Evolutionary conservation across 495 filamentous ascomycete species (phyloP).

Genomic region (Penicillium simplicissimum): DNA sequence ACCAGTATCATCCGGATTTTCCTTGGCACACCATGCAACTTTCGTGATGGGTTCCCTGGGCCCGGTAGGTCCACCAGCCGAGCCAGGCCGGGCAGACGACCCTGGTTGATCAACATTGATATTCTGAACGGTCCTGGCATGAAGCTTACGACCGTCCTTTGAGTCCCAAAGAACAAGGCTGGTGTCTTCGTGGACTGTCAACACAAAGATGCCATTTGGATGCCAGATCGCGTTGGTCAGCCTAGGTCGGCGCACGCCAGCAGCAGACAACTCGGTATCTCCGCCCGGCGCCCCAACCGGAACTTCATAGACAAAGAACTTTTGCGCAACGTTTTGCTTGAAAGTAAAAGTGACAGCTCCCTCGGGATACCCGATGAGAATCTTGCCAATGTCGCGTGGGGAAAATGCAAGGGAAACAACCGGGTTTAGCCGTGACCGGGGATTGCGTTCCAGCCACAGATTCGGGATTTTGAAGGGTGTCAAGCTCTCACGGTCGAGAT

Average conservation of each 20-base stretch:
- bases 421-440: conserved; percentile 55
- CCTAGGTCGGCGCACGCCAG: conserved; percentile 61
- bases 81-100: conserved; percentile 42
- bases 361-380: conserved; percentile 83
- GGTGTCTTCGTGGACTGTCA: conserved; percentile 86
- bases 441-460: conserved; percentile 71
- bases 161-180: conserved; percentile 93
- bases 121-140: conserved; percentile 77
- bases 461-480: conserved; percentile 80
- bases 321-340: conserved; percentile 76
- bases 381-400: conserved; percentile 87
- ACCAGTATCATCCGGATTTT: conserved; percentile 89
- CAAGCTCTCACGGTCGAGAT: conserved; percentile 77
- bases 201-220: conserved; percentile 87
- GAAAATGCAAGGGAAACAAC: conserved; percentile 81
- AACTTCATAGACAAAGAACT: conserved; percentile 80
- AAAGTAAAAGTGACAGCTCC: conserved; percentile 90
- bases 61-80: conserved; percentile 46
- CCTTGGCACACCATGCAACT: conserved; percentile 87
- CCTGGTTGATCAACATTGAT: conserved; percentile 67
- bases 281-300: conserved; percentile 87
- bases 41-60: conserved; percentile 70
- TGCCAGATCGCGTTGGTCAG: conserved; percentile 88
- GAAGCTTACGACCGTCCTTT: conserved; percentile 82
- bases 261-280: conserved; percentile 57